Base-by-base conservation (phyloP, 2,329 filamentous ascomycete genomes). In the Pseudopyricularia cyperi region DNA sequence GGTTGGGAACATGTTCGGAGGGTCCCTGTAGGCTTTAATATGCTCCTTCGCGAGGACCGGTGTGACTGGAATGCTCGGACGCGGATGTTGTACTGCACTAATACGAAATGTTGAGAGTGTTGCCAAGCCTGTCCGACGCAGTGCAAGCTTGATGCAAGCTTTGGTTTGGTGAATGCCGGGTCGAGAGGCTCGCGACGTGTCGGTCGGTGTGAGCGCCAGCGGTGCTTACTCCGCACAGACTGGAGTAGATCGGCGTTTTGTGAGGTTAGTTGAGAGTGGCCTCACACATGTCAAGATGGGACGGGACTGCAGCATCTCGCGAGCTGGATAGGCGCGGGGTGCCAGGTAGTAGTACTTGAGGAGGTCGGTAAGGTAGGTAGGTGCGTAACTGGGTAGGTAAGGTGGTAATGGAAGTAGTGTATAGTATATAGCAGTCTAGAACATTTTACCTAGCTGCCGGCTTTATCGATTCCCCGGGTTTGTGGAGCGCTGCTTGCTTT, bases 1-100 rank as follows among this genome's bases (percentile, higher is more conserved):
- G 52, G 86, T 89, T 55, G 86, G 83, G 70, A 93, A 94, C 91
- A 96, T 96, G 64, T 63, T 54, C 50, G 51, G 35, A 24, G 22
- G 24, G 7, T n/a, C 19, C 37, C 37, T 26, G 30, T 33, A 12
- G 19, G 11, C 11, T n/a, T 22, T 34, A 24, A 17, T 22, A n/a
- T 35, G 17, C 46, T 14, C 8, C 39, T 24, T 44, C 11, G 39
- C 14, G 39, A 19, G 39, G 12, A 19, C 19, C 24, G 24, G 7
- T 22, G 11, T 12, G 22, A 22, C 9, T 37, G 7, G 47, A 49
- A 30, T 12, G 30, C 47, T 49, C 9, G 7, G n/a, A 28, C 17
- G 30, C 24, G 17, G 19, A 49, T 49, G 15, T 14, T 12, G 34
- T 35, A 30, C n/a, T 17, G 28, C 68, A 67, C 72, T 74, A 73